Evolutionary conservation across 345 rosid species (phyloP), one percentile per base, ranked within the genome.

Genomic region (Eutrema yunnanense): DNA sequence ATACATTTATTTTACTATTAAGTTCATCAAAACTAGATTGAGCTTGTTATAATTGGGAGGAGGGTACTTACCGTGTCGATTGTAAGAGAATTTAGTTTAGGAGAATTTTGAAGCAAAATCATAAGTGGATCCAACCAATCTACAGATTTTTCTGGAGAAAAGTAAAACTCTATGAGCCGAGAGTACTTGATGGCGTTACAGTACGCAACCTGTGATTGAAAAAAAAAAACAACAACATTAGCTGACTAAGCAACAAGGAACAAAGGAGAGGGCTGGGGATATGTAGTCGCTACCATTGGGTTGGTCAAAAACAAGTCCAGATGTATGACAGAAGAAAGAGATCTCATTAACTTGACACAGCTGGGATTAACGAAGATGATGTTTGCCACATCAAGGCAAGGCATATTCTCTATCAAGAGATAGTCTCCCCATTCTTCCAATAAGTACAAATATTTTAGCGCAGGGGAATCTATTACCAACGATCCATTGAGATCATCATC

Each of bases 81-180:
- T 1, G 3, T 43, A 34, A 65, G 69, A 12, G 34, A 0, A 12
- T 65, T 2, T 0, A 65, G 37, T 22, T 65, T 50, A 10, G 48
- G 70, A 22, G 59, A 50, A 5, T 26, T 50, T 50, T 65, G 37
- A 26, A 65, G 70, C 0, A 65, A 38, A 37, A 8, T 0, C 6
- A 50, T 12, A 36, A 65, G 8, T 22, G 59, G 12, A 0, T 50
- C 70, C 47, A 50, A 49, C 58, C 70, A 65, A 37, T 37, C 58
- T 4, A 50, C 16, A 0, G 6, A 62, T 2, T 1, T 0, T 0
- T 16, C 0, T 3, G 56, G 56, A 33, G 0, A 0, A 60, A 44
- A 29, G 0, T 2, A 8, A 1, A 46, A 10, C 14, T 64, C 44
- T 6, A 19, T 32, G 6, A 64, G 69, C 19, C 69, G 16, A 33